Conservation (phyloP, 192 early-diverging fungal species). For the Borealophlyctis nickersoniae region DNA sequence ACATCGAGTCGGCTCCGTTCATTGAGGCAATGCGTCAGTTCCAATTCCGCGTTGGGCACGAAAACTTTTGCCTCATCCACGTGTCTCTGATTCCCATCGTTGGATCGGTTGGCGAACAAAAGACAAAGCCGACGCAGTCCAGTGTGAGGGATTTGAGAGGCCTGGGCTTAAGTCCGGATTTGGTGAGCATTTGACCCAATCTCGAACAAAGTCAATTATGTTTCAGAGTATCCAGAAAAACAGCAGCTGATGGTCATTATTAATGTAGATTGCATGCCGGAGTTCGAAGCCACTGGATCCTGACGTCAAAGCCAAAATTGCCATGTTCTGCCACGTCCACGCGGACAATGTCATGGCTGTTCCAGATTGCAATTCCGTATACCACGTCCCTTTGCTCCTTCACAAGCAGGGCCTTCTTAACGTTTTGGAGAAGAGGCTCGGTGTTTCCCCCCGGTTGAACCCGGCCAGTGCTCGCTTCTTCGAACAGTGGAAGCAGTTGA, state of each 20-base stretch:
- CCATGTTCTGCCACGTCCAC: slow-evolving; percentile 99
- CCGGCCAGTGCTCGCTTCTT: slow-evolving; percentile 64
- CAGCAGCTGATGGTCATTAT: too few species aligned
- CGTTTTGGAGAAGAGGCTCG: slow-evolving; percentile 76
- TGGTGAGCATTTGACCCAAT: slow-evolving; percentile 49
- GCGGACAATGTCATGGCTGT: slow-evolving; percentile 90
- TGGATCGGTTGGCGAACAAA: slow-evolving; percentile 97
- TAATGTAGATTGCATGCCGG: slow-evolving; percentile 89
- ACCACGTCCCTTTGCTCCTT: slow-evolving; percentile 93
- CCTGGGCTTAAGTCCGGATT: slow-evolving; percentile 89
- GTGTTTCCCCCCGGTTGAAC: slow-evolving; percentile 62
- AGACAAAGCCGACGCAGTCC: slow-evolving; percentile 99
- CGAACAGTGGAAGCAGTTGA: slow-evolving; percentile 84
- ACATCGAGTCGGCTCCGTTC: slow-evolving; percentile 99
- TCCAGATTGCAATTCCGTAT: slow-evolving; percentile 93
- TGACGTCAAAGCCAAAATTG: slow-evolving; percentile 85
- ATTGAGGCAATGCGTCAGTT: slow-evolving; percentile 99
- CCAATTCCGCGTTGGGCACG: slow-evolving; percentile 98
- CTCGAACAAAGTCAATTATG: too few species aligned
- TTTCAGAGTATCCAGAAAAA: too few species aligned
- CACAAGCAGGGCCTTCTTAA: slow-evolving; percentile 82
- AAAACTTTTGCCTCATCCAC: slow-evolving; percentile 97
- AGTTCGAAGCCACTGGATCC: slow-evolving; percentile 78
- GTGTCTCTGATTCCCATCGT: slow-evolving; percentile 97
- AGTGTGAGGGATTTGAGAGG: slow-evolving; percentile 92